These are phyloP conservation scores for Oenanthe sinensis DNA, from an alignment of 129 eudicot species.

Conservation along the genomic window DNA sequence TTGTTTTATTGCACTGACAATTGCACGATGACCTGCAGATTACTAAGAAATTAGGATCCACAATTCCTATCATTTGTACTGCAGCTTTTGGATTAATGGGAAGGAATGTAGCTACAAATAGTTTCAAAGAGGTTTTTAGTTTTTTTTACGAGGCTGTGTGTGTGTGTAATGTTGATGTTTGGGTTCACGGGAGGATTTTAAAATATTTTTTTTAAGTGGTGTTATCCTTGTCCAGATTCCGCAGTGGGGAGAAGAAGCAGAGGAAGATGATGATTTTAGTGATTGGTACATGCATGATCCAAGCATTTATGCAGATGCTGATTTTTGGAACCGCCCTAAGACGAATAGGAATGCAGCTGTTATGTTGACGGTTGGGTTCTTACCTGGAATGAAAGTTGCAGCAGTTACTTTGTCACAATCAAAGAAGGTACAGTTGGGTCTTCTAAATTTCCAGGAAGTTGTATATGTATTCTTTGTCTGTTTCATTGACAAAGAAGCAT, in stretches of 20 bases:
- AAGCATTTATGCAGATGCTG: not conserved
- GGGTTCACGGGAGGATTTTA: not conserved
- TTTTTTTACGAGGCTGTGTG: not conserved
- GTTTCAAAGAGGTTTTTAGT: not conserved
- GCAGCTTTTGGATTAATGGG: not conserved
- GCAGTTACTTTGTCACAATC: not conserved
- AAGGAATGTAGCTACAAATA: not conserved
- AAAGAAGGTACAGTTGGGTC: not conserved
- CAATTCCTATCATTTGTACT: not conserved
- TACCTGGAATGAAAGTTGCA: slow-evolving; percentile 56
- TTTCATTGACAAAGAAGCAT: not conserved
- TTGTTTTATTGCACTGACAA: not conserved
- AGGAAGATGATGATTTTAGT: not conserved
- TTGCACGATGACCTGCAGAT: not conserved
- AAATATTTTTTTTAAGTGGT: not conserved
- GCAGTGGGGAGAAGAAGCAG: not conserved
- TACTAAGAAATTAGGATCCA: not conserved
- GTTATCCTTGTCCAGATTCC: not conserved
- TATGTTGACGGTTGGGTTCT: slow-evolving; percentile 55
- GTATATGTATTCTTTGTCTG: not conserved
- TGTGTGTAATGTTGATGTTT: not conserved
- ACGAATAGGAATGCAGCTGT: slow-evolving; percentile 30
- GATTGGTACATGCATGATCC: not conserved
- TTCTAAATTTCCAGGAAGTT: not conserved
- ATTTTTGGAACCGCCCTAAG: not conserved